Evolutionary conservation across 768 basidiomycete genomes (phyloP).

Genomic region (Kwoniella dendrophila): DNA sequence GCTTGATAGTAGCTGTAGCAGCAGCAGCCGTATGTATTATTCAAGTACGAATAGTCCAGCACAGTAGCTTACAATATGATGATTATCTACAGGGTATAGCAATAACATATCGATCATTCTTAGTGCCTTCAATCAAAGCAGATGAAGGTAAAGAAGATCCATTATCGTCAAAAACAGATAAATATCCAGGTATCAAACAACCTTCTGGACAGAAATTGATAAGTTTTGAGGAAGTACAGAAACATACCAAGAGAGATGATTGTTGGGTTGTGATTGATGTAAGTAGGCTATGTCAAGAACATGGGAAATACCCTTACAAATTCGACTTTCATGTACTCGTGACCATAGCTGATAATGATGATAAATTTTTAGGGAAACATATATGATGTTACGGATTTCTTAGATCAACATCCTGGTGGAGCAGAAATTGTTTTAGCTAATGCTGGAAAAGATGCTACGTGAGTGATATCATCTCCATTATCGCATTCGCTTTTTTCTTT

Average conservation of each 20-base stretch:
- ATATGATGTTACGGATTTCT: slow-evolving; percentile 57
- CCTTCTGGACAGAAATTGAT: slow-evolving; percentile 51
- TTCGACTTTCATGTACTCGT: no score
- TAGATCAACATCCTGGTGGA: slow-evolving; percentile 56
- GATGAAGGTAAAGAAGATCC: slow-evolving; percentile 22
- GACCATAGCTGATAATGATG: not conserved
- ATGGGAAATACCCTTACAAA: no score
- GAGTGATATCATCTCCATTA: slow-evolving; percentile 14
- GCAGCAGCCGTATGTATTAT: slow-evolving; percentile 9
- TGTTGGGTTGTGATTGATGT: slow-evolving; percentile 90
- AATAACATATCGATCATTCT: slow-evolving; percentile 5
- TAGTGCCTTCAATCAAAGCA: slow-evolving; percentile 15
- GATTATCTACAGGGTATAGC: slow-evolving; percentile 1
- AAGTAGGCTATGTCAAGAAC: slow-evolving; percentile 11
- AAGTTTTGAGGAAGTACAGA: slow-evolving; percentile 59
- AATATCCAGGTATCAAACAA: slow-evolving; percentile 33
- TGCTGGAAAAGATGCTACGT: slow-evolving; percentile 57
- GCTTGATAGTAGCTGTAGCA: not conserved
- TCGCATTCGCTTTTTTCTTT: no score
- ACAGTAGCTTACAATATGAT: not conserved
- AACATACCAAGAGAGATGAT: slow-evolving; percentile 84
- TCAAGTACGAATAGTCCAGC: not conserved
- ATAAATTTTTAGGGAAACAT: slow-evolving; percentile 41
- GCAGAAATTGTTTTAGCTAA: slow-evolving; percentile 51
- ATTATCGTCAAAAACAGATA: slow-evolving; percentile 16